phyloP scores from a whole-genome alignment of 169 alveolate genomes.

The Cryptosporidium muris region DNA sequence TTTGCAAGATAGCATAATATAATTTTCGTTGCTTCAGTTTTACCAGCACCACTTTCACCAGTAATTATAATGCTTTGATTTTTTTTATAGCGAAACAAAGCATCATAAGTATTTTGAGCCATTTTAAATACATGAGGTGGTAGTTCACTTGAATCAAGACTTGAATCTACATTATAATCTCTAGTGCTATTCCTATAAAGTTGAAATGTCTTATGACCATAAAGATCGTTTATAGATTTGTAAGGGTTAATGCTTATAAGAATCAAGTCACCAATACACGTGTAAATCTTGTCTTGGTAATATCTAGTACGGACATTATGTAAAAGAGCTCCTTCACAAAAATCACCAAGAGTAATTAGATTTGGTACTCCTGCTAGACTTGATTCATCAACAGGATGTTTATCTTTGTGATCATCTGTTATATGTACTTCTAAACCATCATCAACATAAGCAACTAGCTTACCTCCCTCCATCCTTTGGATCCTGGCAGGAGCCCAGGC shows the following conservation, averaged over 20 bases:
- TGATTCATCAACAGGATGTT: conserved; percentile 39
- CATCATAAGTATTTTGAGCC: conserved; percentile 85
- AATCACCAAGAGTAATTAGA: conserved; percentile 82
- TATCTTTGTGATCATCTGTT: conserved; percentile 42
- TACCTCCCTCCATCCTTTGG: conserved; percentile 8
- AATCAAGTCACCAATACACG: conserved; percentile 86
- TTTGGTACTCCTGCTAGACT: conserved; percentile 81
- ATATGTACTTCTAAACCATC: conserved; percentile 55
- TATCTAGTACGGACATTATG: conserved; percentile 83
- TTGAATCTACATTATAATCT: background rate
- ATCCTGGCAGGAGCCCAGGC: conserved; percentile 71
- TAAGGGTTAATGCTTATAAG: conserved; percentile 89
- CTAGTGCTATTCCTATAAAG: conserved; percentile 35
- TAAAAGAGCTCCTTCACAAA: conserved; percentile 85
- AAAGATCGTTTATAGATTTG: conserved; percentile 46
- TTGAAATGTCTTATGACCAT: conserved; percentile 14
- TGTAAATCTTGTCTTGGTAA: conserved; percentile 78
- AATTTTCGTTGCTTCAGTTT: conserved; percentile 90
- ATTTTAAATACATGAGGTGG: conserved; percentile 88
- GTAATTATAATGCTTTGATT: conserved; percentile 90
- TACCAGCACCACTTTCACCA: conserved; percentile 95
- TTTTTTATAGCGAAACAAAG: conserved; percentile 81
- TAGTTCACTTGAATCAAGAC: conserved; percentile 51
- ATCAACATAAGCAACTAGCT: conserved; percentile 45
- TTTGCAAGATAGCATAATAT: conserved; percentile 86